Percentiles rank a stretch among this genome's conserved stretches.
Evolutionary conservation across 2,329 filamentous ascomycete species (phyloP).

Genomic region (Penicillium concentricum): DNA sequence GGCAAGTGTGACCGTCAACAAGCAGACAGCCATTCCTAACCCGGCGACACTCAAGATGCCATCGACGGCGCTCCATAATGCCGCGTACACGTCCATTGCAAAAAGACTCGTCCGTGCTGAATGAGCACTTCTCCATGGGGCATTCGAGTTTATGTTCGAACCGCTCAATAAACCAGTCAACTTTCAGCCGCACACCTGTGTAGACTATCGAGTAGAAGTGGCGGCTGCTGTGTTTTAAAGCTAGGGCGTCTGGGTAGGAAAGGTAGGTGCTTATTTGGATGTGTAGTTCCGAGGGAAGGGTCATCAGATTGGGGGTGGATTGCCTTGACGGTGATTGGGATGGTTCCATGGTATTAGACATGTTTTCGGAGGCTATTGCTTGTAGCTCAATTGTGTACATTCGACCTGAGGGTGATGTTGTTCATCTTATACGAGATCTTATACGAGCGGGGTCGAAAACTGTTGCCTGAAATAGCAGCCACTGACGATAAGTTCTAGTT

Average conservation of each 20-base stretch:
- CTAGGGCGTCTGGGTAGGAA: constrained; percentile 69
- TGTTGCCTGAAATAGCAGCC: constrained; percentile 9
- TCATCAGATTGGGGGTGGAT: constrained; percentile 39
- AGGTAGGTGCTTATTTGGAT: constrained; percentile 60
- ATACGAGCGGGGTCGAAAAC: constrained; percentile 4
- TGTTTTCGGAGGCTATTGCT: not conserved
- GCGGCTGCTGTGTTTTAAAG: constrained; percentile 64
- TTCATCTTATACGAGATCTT: constrained; percentile 2
- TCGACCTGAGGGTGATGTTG: not conserved
- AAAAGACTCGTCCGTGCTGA: constrained; percentile 44
- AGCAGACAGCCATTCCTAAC: constrained; percentile 37
- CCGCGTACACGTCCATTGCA: constrained; percentile 40
- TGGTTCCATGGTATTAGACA: not conserved
- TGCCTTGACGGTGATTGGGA: not conserved
- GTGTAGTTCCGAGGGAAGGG: constrained; percentile 67
- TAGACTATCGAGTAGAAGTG: constrained; percentile 65
- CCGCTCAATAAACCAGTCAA: constrained; percentile 67
- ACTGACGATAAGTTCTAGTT: not conserved
- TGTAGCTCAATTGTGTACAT: not conserved
- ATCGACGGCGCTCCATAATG: constrained; percentile 44
- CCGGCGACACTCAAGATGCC: constrained; percentile 41
- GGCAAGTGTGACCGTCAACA: constrained; percentile 37
- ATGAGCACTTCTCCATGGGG: constrained; percentile 53
- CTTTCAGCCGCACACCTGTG: constrained; percentile 64
- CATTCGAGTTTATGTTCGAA: constrained; percentile 64